Conservation (phyloP, 805 yeast species). For the Wickerhamiella azyma region DNA sequence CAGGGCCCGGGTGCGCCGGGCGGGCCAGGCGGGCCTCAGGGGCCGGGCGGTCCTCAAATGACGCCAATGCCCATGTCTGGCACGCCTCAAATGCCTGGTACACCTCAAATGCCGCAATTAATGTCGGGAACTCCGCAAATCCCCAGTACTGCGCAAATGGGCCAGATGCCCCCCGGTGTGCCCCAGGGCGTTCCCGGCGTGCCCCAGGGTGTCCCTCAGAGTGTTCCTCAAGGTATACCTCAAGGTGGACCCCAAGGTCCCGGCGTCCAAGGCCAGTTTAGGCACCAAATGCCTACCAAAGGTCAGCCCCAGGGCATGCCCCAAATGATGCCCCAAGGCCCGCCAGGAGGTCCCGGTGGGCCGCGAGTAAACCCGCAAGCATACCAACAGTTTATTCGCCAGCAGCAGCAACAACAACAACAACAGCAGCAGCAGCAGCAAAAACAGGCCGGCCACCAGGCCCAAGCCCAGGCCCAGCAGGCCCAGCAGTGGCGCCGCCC, state of each 20-base stretch:
- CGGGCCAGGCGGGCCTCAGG: no score
- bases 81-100: background rate
- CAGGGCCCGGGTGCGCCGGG: no score
- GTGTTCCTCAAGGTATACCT: no score
- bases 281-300: background rate
- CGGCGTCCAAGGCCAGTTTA: no score
- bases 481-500: background rate
- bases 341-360: background rate
- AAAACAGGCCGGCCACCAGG: constrained; percentile 3
- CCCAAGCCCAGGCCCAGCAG: background rate
- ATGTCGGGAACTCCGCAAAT: background rate
- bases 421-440: constrained; percentile 8
- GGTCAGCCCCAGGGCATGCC: background rate
- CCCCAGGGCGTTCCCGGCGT: background rate
- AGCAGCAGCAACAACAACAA: constrained; percentile 10
- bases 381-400: constrained; percentile 5
- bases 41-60: no score
- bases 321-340: background rate
- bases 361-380: background rate
- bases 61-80: no score
- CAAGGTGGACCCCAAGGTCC: no score
- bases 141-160: background rate
- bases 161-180: background rate
- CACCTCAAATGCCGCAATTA: background rate
- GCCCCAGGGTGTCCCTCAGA: background rate